Evolutionary conservation across 345 rosid genomes (phyloP).

Genomic region (Eucalyptus erythrocorys): DNA sequence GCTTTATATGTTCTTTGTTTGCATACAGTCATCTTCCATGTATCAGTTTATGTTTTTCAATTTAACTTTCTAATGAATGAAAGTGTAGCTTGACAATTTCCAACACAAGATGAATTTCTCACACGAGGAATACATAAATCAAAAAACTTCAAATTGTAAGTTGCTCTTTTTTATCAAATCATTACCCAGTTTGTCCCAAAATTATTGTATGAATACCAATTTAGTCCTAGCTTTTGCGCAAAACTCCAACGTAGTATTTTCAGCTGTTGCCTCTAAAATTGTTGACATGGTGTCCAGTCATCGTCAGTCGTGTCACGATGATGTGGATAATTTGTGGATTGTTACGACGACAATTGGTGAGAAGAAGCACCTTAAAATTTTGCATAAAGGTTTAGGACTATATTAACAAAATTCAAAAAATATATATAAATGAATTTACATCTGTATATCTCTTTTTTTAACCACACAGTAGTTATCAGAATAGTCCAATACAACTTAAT

Average conservation of each 20-base stretch:
- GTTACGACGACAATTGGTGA: neutral
- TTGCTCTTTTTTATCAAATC: neutral
- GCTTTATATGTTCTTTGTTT: neutral
- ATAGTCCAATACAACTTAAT: neutral
- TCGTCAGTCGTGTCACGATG: rapidly evolving
- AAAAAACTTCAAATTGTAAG: neutral
- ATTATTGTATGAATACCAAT: neutral
- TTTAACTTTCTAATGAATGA: neutral
- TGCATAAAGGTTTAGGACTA: neutral
- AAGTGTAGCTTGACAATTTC: neutral
- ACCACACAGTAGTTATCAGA: neutral
- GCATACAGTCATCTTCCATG: no score
- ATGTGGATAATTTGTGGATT: neutral
- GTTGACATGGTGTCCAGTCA: neutral
- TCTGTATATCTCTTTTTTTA: neutral
- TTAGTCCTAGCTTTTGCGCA: no score
- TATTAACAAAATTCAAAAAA: no score
- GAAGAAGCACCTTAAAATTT: neutral
- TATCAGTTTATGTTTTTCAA: no score
- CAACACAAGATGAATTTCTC: neutral
- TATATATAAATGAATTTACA: no score
- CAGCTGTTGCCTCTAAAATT: neutral
- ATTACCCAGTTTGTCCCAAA: no score
- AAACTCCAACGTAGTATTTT: no score
- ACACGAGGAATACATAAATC: neutral